Conservation (phyloP, 805 yeast genomes). For the Sugiyamaella boreocaroliniensis region DNA sequence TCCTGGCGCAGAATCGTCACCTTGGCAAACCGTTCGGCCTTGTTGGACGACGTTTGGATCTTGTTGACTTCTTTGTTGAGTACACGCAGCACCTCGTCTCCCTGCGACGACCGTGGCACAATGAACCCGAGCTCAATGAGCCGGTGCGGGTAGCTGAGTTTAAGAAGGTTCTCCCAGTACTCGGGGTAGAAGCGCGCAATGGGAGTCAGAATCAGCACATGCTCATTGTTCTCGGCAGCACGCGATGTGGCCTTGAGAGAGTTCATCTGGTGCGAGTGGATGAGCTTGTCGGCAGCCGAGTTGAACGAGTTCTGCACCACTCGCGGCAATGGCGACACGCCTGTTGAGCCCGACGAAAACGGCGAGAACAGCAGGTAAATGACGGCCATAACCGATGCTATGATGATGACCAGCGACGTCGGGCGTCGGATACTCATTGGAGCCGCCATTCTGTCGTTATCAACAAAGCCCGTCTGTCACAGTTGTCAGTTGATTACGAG, state of each 20-base stretch:
- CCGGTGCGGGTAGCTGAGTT: slow-evolving; percentile 74
- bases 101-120: slow-evolving; percentile 74
- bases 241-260: slow-evolving; percentile 61
- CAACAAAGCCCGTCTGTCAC: neutral
- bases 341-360: slow-evolving; percentile 3
- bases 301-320: slow-evolving; percentile 7
- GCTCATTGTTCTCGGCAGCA: slow-evolving; percentile 71
- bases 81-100: slow-evolving; percentile 66
- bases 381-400: slow-evolving; percentile 9
- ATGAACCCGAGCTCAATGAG: slow-evolving; percentile 86
- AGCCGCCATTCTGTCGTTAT: slow-evolving; percentile 1
- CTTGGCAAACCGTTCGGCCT: slow-evolving; percentile 60
- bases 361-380: slow-evolving; percentile 10
- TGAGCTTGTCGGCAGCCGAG: slow-evolving; percentile 9
- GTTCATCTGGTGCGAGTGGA: slow-evolving; percentile 74
- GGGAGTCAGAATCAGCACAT: slow-evolving; percentile 82
- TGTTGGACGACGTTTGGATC: slow-evolving; percentile 58
- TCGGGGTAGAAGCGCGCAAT: slow-evolving; percentile 77
- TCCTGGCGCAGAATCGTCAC: slow-evolving; percentile 90
- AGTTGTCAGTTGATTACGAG: neutral
- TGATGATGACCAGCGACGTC: slow-evolving; percentile 9
- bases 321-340: slow-evolving; percentile 4
- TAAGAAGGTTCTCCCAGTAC: slow-evolving; percentile 80
- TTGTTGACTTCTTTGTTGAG: slow-evolving; percentile 71
- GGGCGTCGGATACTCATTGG: slow-evolving; percentile 6